These are phyloP conservation scores for barrel medic (Medicago truncatula) DNA, from an alignment of 306 rosid species.

Conservation along the genomic window MtrunA17r5.0-ANR NC_053048.1:2610501-2611000, in stretches of 20 bases:
- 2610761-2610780: too few relatives aligned
- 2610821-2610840: neutral
- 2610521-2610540: neutral
- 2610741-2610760: too few relatives aligned
- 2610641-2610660: too few relatives aligned
- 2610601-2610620: neutral
- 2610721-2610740: too few relatives aligned
- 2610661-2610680: too few relatives aligned
- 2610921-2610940: neutral
- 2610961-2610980: constrained; percentile 1
- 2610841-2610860: neutral
- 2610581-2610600: neutral
- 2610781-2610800: too few relatives aligned
- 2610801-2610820: too few relatives aligned
- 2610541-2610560: neutral
- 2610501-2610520: neutral
- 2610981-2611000: constrained; percentile 6
- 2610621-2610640: neutral
- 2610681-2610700: too few relatives aligned
- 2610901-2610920: neutral
- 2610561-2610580: neutral
- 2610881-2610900: neutral
- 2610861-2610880: neutral
- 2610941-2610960: neutral
- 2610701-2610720: too few relatives aligned